Evolutionary conservation across 805 yeast species (phyloP), one percentile per base, ranked within the genome.

Genomic region (Saccharomycopsis malanga): DNA sequence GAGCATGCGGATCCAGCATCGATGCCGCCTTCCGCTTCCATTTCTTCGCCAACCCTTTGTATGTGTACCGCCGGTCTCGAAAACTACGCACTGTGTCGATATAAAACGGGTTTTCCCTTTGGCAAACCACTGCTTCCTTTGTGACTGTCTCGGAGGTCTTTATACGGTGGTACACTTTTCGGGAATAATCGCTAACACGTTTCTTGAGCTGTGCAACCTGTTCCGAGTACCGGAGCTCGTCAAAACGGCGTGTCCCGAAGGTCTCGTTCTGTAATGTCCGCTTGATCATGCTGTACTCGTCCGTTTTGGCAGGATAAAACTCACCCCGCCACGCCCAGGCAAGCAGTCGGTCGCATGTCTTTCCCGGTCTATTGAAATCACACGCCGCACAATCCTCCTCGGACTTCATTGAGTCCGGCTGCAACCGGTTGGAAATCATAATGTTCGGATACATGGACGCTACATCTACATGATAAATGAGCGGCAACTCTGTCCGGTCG

Each of bases 321-420:
- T 93, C 98, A 44, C 98, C 99, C 69, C 99, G 79, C 98, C 99
- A 93, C 4, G 95, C 74, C 99, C 99, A 93, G 0, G 89, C 85
- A 46, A 93, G 66, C 46, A 91, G 70, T 59, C 99, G 71, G 57
- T 91, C 98, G 69, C 99, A 93, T 9, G 73, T 74, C 59, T 93
- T 93, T 4, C 95, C 97, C 0, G 97, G 98, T 48, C 96, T 71
- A 61, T 93, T 93, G 67, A 88, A 94, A 57, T 93, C 98, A 69
- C 99, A 94, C 36, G 94, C 80, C 0, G 98, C 98, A 67, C 98
- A 94, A 58, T 88, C 96, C 56, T 86, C 86, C 59, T 91, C 98
- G 0, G 83, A 69, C 55, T 93, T 89, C 87, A 93, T 91, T 3
- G 98, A 89, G 65, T 93, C 99, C 0, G 99, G 99, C 62, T 93